A percentile compares a stretch with the other conserved stretches of the same genome.
phyloP scores from a whole-genome alignment of 164 flowering plant species.

The Nymphaea colorata region DNA sequence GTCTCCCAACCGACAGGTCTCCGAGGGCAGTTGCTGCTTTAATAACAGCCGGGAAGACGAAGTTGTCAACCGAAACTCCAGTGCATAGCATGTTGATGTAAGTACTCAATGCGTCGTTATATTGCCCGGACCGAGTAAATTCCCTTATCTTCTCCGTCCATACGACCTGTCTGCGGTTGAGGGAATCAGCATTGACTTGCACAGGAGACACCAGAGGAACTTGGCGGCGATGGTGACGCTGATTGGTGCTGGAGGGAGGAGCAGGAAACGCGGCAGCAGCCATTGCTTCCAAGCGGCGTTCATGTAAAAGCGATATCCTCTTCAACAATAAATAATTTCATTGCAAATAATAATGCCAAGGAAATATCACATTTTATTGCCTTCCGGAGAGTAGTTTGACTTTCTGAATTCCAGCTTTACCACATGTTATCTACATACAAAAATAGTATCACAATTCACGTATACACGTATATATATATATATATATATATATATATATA shows the following conservation, averaged over 20 bases:
- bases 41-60: conserved; percentile 56
- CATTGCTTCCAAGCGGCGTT: background rate
- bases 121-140: conserved; percentile 30
- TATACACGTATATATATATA: too few relatives aligned
- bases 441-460: too few relatives aligned
- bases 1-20: conserved; percentile 39
- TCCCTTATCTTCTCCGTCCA: conserved; percentile 55
- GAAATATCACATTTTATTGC: too few relatives aligned
- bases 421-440: too few relatives aligned
- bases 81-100: conserved; percentile 37
- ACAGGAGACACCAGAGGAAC: background rate
- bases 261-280: background rate
- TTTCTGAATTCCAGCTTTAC: too few relatives aligned
- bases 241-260: background rate
- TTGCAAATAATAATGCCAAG: too few relatives aligned
- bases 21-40: conserved; percentile 41
- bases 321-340: too few relatives aligned
- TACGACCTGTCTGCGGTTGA: background rate
- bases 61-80: conserved; percentile 46
- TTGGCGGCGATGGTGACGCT: background rate
- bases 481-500: too few relatives aligned
- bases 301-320: too few relatives aligned
- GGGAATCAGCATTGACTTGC: background rate
- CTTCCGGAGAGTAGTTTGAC: too few relatives aligned
- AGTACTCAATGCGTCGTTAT: conserved; percentile 46